These are phyloP conservation scores for Trichoderma asperellum DNA, from an alignment of 2,329 filamentous ascomycete species.

Conservation along the genomic window DNA sequence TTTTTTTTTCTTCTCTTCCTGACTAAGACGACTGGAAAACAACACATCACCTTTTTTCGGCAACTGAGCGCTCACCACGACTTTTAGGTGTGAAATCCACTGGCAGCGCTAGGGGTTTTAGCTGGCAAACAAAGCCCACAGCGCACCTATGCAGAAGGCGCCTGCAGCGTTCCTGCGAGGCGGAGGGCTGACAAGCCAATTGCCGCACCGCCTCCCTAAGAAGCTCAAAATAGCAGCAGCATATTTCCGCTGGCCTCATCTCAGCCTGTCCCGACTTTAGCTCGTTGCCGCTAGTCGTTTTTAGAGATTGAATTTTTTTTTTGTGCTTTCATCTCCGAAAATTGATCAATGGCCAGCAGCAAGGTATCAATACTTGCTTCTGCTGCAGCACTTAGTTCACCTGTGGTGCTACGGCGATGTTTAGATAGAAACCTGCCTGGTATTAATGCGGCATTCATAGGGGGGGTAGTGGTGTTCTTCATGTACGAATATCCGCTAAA, in stretches of 20 bases:
- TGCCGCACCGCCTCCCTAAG: slow-evolving; percentile 26
- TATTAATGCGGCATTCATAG: neutral
- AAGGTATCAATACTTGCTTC: neutral
- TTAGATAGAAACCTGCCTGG: neutral
- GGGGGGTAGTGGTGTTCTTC: neutral
- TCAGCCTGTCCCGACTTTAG: slow-evolving; percentile 7
- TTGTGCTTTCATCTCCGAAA: neutral
- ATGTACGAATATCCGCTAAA: neutral
- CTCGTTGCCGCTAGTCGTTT: neutral
- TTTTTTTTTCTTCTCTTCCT: neutral
- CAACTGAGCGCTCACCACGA: neutral
- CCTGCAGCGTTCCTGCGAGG: slow-evolving; percentile 26
- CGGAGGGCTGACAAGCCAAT: slow-evolving; percentile 27
- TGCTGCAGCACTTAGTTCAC: neutral
- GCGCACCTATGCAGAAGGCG: neutral
- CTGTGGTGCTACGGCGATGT: neutral
- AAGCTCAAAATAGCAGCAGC: slow-evolving; percentile 29
- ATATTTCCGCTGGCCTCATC: slow-evolving; percentile 14
- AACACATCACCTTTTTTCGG: neutral
- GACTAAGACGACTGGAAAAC: neutral
- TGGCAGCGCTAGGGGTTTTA: neutral
- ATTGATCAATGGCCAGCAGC: neutral
- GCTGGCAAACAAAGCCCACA: slow-evolving; percentile 2
- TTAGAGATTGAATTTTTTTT: neutral
- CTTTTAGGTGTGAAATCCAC: neutral